Evolutionary conservation across 306 rosid species (phyloP).

Genomic region (Quillaja saponaria): DNA sequence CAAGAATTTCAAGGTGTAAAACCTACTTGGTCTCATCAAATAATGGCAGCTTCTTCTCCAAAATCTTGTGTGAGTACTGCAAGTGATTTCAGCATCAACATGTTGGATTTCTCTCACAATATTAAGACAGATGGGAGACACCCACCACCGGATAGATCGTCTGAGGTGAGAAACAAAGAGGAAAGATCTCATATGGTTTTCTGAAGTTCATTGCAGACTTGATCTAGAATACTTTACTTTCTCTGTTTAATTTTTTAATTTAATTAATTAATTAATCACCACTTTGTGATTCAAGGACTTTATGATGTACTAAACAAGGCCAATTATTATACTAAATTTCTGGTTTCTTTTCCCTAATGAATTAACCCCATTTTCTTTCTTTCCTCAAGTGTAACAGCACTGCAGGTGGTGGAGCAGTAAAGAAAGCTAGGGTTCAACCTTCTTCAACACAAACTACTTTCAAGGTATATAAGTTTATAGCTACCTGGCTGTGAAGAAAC

Average conservation of each 20-base stretch:
- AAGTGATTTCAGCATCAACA: constrained; percentile 57
- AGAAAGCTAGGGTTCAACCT: constrained; percentile 95
- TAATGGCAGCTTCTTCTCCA: constrained; percentile 52
- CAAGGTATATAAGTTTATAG: constrained; percentile 57
- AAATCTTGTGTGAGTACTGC: constrained; percentile 58
- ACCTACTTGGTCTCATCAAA: constrained; percentile 51
- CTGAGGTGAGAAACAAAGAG: constrained; percentile 56
- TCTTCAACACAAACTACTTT: constrained; percentile 74
- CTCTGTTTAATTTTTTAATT: too few relatives aligned
- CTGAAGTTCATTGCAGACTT: background rate
- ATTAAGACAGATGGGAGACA: constrained; percentile 43
- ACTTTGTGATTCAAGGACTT: background rate
- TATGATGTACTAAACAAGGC: background rate
- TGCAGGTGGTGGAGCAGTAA: constrained; percentile 74
- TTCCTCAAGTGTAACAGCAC: constrained; percentile 71
- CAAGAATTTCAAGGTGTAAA: constrained; percentile 50
- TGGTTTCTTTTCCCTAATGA: constrained; percentile 2
- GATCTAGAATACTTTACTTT: background rate
- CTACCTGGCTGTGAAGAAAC: constrained; percentile 25
- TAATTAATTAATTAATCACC: too few relatives aligned
- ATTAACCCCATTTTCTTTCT: constrained; percentile 9
- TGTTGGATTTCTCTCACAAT: constrained; percentile 79
- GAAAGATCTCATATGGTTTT: background rate
- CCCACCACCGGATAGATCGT: constrained; percentile 65
- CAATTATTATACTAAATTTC: too few relatives aligned